A percentile compares a stretch with the other conserved stretches of the same genome.
Conservation (phyloP, 2,329 filamentous ascomycete genomes). For the Rosellinia necatrix region DNA sequence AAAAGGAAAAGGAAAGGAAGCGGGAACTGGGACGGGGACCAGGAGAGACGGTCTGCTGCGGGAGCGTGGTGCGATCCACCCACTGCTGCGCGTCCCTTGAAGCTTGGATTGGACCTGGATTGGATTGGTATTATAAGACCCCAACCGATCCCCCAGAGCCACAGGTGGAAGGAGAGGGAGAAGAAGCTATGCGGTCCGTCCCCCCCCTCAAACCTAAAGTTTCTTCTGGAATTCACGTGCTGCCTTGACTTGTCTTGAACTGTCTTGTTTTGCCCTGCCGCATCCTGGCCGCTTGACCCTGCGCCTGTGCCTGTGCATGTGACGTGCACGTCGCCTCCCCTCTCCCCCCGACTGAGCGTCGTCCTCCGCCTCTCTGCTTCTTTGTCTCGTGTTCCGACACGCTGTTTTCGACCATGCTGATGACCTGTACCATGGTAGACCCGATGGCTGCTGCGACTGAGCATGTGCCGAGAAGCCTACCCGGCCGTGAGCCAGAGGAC, state of each 20-base stretch:
- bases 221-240: slow-evolving; percentile 18
- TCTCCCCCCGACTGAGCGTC: slow-evolving; percentile 10
- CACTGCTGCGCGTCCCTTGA: slow-evolving; percentile 24
- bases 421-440: slow-evolving; percentile 42
- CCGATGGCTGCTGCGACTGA: slow-evolving; percentile 60
- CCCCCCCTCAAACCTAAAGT: slow-evolving; percentile 5
- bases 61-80: slow-evolving; percentile 20
- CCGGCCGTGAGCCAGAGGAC: slow-evolving; percentile 48
- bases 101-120: slow-evolving; percentile 8
- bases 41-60: slow-evolving; percentile 14
- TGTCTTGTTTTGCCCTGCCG: not conserved
- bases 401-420: slow-evolving; percentile 31
- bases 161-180: slow-evolving; percentile 15
- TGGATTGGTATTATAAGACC: slow-evolving; percentile 25
- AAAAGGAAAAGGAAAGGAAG: slow-evolving; percentile 23
- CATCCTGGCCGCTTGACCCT: not conserved
- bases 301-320: not conserved
- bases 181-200: slow-evolving; percentile 30
- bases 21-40: slow-evolving; percentile 5
- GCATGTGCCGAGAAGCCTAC: slow-evolving; percentile 51
- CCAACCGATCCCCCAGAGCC: slow-evolving; percentile 9
- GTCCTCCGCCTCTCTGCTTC: slow-evolving; percentile 23
- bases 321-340: too few species aligned
- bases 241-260: not conserved
- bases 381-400: slow-evolving; percentile 32